Conservation (phyloP, 352 stramenopile species). For the Phytophthora lateralis region DNA sequence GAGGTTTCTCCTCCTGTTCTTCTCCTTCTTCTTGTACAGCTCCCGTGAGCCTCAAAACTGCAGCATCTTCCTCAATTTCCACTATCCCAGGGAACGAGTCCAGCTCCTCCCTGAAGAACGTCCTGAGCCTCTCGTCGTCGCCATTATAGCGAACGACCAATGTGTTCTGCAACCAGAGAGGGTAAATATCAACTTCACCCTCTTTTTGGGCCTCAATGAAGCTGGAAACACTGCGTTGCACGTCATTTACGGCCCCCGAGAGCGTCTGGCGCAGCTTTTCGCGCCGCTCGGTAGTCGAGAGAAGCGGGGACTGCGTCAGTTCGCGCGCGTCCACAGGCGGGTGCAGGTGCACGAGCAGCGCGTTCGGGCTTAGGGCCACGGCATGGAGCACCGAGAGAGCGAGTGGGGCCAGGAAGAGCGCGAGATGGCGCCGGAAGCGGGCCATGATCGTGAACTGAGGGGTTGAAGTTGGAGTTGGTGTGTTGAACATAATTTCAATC, state of each 20-base stretch:
- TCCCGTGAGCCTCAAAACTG: constrained; percentile 27
- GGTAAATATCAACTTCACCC: constrained; percentile 13
- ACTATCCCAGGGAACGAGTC: constrained; percentile 47
- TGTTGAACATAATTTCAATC: constrained; percentile 4
- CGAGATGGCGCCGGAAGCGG: constrained; percentile 15
- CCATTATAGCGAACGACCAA: constrained; percentile 41
- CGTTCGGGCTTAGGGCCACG: not conserved
- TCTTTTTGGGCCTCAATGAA: constrained; percentile 34
- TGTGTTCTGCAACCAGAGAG: constrained; percentile 70
- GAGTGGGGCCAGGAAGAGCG: constrained; percentile 22
- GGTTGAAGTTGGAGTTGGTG: constrained; percentile 30
- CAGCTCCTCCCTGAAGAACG: constrained; percentile 36
- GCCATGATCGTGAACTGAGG: constrained; percentile 2
- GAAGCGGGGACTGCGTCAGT: not conserved
- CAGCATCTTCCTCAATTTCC: constrained; percentile 46
- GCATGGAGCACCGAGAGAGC: constrained; percentile 8
- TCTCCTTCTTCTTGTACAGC: constrained; percentile 13
- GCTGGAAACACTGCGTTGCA: constrained; percentile 26
- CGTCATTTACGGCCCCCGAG: constrained; percentile 16
- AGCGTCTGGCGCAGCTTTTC: constrained; percentile 24
- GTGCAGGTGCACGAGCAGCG: constrained; percentile 54
- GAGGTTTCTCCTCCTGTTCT: constrained; percentile 9
- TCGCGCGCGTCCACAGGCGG: constrained; percentile 26
- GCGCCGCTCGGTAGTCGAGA: constrained; percentile 22
- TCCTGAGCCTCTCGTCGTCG: not conserved